A percentile compares a stretch with the other conserved stretches of the same genome.
Conservation (phyloP, 2,329 filamentous ascomycete genomes). For the Triangularia setosa region DNA sequence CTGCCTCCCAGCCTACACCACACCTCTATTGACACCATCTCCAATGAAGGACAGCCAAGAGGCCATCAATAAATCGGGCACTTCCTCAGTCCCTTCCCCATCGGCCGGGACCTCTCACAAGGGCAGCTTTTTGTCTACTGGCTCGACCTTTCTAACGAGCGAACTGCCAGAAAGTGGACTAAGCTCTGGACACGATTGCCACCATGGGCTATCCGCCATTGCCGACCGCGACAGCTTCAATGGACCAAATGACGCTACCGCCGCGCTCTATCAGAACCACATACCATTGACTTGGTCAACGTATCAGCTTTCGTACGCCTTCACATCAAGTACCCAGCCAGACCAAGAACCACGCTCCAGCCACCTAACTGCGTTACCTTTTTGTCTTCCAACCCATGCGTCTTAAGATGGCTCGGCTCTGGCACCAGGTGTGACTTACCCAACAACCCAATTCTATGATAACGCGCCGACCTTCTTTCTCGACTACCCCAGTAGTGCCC, state of each 20-base stretch:
- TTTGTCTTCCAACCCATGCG: background rate
- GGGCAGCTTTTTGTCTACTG: background rate
- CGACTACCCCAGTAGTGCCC: background rate
- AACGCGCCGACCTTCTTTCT: background rate
- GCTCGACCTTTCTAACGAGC: background rate
- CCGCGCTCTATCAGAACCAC: background rate
- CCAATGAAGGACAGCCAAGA: background rate
- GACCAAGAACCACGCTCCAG: background rate
- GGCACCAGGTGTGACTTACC: background rate
- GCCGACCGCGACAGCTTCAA: background rate
- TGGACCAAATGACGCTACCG: background rate
- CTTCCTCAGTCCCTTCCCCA: background rate
- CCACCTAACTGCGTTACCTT: background rate
- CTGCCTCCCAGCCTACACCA: background rate
- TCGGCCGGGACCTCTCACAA: background rate
- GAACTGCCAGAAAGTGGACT: background rate
- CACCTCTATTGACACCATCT: background rate
- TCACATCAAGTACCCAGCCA: background rate
- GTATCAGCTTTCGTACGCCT: background rate
- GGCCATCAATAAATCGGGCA: background rate
- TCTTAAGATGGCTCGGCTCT: background rate
- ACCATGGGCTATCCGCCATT: background rate
- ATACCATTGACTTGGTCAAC: background rate
- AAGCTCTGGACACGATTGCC: background rate
- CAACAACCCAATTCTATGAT: background rate